phyloP scores from a whole-genome alignment of 2,329 filamentous ascomycete genomes.

The Cercospora sp. region DNA sequence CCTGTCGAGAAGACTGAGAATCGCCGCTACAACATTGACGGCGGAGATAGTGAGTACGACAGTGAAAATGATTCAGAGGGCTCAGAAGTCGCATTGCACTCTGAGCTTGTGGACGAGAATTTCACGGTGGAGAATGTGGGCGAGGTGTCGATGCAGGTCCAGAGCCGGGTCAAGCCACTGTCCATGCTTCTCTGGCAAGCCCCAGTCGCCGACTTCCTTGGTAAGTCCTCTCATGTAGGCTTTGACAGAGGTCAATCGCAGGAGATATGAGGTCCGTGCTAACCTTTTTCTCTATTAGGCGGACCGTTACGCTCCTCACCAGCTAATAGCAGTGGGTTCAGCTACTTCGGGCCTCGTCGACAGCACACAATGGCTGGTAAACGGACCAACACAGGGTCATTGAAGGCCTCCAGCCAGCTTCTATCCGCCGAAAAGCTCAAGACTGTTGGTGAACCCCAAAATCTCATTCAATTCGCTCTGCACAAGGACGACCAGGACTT shows the following conservation, averaged over 20 bases:
- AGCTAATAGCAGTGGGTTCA: constrained; percentile 19
- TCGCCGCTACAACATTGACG: constrained; percentile 34
- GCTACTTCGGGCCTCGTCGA: constrained; percentile 23
- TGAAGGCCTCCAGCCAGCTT: constrained; percentile 21
- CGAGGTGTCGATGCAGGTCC: constrained; percentile 66
- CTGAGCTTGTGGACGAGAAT: constrained; percentile 62
- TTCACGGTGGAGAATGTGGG: constrained; percentile 78
- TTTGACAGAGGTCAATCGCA: not conserved
- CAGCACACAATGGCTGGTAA: constrained; percentile 22
- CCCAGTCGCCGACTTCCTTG: constrained; percentile 18
- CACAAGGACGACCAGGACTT: constrained; percentile 55
- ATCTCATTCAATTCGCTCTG: constrained; percentile 40
- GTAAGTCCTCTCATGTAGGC: not conserved
- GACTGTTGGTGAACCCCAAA: constrained; percentile 19
- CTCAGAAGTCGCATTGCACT: constrained; percentile 37
- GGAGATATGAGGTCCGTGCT: not conserved
- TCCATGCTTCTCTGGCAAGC: constrained; percentile 50
- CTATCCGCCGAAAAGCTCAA: constrained; percentile 21
- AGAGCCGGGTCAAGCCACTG: constrained; percentile 61
- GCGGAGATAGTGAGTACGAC: constrained; percentile 37
- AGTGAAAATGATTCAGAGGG: constrained; percentile 34
- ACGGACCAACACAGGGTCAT: constrained; percentile 24
- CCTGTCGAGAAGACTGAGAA: constrained; percentile 38
- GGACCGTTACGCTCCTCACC: constrained; percentile 21
- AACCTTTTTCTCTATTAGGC: not conserved